Base-by-base conservation (phyloP, 2,329 filamentous ascomycete genomes). In the Fusarium luffae region DNA sequence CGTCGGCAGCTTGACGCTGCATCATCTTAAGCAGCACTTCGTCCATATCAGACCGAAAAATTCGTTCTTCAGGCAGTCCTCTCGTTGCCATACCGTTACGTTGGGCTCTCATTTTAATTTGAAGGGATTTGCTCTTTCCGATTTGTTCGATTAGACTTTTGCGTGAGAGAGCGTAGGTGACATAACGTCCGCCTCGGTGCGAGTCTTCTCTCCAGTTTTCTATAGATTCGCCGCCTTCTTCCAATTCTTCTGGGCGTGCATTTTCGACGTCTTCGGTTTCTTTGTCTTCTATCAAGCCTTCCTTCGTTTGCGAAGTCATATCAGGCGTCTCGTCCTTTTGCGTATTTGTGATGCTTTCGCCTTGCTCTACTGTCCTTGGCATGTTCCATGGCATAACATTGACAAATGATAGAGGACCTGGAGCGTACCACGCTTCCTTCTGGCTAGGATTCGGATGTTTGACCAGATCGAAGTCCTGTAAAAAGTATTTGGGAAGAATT, bases 401-500 rank as follows among this genome's bases (percentile, higher is more conserved):
- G 10, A 74, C 66, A 44, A 80, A 77, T 4, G 77, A 67, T 16
- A 83, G 68, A 41, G 79, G 81, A 11, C 78, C 80, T 0, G 89
- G 90, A 18, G 89, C 80, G 76, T 85, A 87, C 87, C 88, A 92
- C 0, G 85, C 80, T 4, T 79, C 71, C 0, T 76, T 74, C 0
- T 77, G 87, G 12, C 83, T 79, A 1, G 89, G 89, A 61, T 83
- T 79, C 2, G 89, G 89, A 58, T 91, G 85, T 2, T 79, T 74
- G 14, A 89, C 79, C 3, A 89, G 73, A 28, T 85, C 83, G 63
- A 93, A 89, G 32, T 86, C 82, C 57, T 91, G 86, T 7, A 93
- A 80, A 75, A 93, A 91, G 72, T 85, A 88, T 16, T 77, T 78
- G 3, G 92, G 92, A 9, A 93, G 77, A 2, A 75, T 74, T 0